Percentiles rank a stretch among this genome's conserved stretches.
phyloP scores from a whole-genome alignment of 805 yeast genomes.

The Komagataella populi region DNA sequence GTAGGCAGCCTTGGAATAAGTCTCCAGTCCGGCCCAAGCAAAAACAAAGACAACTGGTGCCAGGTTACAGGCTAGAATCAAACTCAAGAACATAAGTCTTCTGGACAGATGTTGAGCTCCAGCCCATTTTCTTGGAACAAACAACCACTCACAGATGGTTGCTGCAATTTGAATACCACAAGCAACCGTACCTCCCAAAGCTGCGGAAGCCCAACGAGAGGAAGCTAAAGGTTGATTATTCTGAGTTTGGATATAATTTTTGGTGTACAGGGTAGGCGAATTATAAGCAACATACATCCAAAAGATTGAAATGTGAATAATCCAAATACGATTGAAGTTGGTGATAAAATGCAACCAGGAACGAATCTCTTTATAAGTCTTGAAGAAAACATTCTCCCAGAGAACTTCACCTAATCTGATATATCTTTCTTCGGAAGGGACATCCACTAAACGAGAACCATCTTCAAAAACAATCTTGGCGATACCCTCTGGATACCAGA shows the following conservation, averaged over 20 bases:
- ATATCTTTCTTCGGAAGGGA: constrained; percentile 84
- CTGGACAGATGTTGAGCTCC: constrained; percentile 96
- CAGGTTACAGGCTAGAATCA: constrained; percentile 57
- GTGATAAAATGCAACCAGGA: constrained; percentile 95
- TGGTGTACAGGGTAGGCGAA: constrained; percentile 84
- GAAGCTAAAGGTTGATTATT: constrained; percentile 85
- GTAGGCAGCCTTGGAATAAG: constrained; percentile 57
- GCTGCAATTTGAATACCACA: constrained; percentile 71
- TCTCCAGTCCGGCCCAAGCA: constrained; percentile 59
- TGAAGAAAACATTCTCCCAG: constrained; percentile 88
- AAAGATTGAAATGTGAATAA: constrained; percentile 75
- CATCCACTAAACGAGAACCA: constrained; percentile 81
- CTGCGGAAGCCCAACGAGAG: constrained; percentile 84
- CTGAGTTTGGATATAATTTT: constrained; percentile 67
- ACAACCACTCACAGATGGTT: constrained; percentile 85
- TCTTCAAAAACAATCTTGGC: constrained; percentile 84
- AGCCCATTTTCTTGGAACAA: constrained; percentile 97
- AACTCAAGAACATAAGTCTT: constrained; percentile 63
- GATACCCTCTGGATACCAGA: constrained; percentile 99
- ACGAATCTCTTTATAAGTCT: constrained; percentile 90
- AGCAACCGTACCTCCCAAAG: constrained; percentile 88
- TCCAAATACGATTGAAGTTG: constrained; percentile 97
- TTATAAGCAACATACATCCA: constrained; percentile 95
- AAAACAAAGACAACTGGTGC: constrained; percentile 82
- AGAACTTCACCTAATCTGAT: constrained; percentile 80